Percentiles rank a stretch among this genome's conserved stretches.
These are phyloP conservation scores for Pelargonium nanum DNA, from an alignment of 345 rosid genomes.

Conservation along the genomic window DNA sequence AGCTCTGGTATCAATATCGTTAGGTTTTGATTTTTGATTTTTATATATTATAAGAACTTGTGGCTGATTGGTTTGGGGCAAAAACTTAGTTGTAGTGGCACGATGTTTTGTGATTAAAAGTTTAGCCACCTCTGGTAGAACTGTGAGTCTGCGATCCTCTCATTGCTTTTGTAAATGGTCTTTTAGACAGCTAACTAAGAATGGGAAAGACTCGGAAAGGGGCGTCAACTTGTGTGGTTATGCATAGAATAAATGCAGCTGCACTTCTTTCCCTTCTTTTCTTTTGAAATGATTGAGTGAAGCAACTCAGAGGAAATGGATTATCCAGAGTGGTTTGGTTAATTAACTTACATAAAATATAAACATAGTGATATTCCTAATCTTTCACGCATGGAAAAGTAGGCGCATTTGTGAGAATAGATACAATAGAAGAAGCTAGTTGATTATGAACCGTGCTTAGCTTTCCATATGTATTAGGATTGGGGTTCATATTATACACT, in stretches of 20 bases:
- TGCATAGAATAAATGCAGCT: background rate
- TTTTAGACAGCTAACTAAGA: background rate
- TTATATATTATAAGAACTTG: too few species aligned
- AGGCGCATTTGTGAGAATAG: background rate
- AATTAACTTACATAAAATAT: background rate
- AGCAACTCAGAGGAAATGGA: background rate
- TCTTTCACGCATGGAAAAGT: background rate
- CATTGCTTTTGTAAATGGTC: background rate
- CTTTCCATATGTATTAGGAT: background rate
- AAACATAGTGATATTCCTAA: background rate
- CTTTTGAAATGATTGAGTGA: background rate
- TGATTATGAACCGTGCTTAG: background rate
- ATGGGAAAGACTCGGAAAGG: background rate
- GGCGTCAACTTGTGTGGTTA: background rate
- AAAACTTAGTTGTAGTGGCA: background rate
- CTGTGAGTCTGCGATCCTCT: background rate
- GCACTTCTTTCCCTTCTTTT: background rate
- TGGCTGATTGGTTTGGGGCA: background rate
- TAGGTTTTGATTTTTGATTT: background rate
- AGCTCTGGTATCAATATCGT: background rate
- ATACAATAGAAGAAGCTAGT: background rate
- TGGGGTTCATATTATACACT: background rate
- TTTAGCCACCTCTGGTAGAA: background rate
- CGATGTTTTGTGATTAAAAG: background rate
- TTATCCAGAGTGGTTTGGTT: background rate